These are phyloP conservation scores for Parachaetomium inaequale DNA, from an alignment of 495 filamentous ascomycete species.

Conservation along the genomic window DNA sequence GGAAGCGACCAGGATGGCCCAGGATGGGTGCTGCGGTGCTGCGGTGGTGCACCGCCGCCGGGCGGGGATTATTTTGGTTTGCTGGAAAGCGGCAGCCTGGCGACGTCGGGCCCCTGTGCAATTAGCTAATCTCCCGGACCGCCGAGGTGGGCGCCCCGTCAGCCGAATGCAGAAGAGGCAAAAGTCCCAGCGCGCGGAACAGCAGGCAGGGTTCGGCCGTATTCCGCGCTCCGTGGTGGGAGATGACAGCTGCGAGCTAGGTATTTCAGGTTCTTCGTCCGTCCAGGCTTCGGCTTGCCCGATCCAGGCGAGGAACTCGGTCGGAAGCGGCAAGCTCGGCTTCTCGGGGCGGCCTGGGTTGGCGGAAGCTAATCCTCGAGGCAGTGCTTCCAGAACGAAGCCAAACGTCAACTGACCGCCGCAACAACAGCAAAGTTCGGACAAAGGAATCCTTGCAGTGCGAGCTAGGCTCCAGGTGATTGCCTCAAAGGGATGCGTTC, in stretches of 20 bases:
- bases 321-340: neutral
- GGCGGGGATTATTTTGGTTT: conserved; percentile 29
- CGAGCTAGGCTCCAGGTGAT: neutral
- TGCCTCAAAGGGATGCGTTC: neutral
- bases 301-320: neutral
- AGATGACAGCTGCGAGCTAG: neutral
- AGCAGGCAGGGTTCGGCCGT: neutral
- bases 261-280: neutral
- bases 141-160: neutral
- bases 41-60: conserved; percentile 26
- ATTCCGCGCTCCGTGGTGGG: neutral
- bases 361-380: conserved; percentile 3
- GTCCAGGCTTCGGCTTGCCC: neutral
- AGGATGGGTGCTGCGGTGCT: conserved; percentile 7
- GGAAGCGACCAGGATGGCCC: neutral
- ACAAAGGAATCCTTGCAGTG: neutral
- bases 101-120: conserved; percentile 10
- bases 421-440: neutral
- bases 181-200: conserved; percentile 6
- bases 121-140: conserved; percentile 8
- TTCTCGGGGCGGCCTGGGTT: neutral
- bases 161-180: conserved; percentile 1
- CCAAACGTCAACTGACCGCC: neutral
- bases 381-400: conserved; percentile 1
- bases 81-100: conserved; percentile 33